Evolutionary conservation across 2,329 filamentous ascomycete genomes (phyloP).

Genomic region (Fusarium napiforme): DNA sequence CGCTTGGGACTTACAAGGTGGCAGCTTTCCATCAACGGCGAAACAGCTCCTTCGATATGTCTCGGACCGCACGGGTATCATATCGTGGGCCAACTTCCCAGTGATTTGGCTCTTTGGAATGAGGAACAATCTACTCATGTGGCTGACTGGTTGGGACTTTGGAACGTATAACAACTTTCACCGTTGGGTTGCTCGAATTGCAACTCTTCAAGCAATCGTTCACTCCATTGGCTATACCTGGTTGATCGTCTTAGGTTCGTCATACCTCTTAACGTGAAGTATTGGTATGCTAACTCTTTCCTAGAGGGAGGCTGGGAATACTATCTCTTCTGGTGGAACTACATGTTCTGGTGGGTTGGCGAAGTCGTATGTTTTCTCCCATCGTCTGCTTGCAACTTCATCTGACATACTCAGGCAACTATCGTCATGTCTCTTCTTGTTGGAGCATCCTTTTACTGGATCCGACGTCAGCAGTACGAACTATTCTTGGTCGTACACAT

Average conservation of each 20-base stretch:
- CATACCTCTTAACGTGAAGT: too few species aligned
- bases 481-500: constrained; percentile 63
- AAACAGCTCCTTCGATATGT: constrained; percentile 63
- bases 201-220: constrained; percentile 69
- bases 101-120: constrained; percentile 74
- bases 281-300: neutral
- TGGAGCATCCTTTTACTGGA: constrained; percentile 60
- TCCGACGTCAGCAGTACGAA: constrained; percentile 65
- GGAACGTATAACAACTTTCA: constrained; percentile 75
- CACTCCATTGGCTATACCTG: constrained; percentile 71
- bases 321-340: constrained; percentile 52
- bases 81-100: constrained; percentile 72
- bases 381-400: rapidly evolving
- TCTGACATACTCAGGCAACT: constrained; percentile 48
- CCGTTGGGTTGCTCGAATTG: constrained; percentile 71
- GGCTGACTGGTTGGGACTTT: constrained; percentile 76
- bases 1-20: too few species aligned
- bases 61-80: constrained; percentile 71
- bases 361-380: constrained; percentile 52
- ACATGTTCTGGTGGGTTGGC: constrained; percentile 63
- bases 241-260: constrained; percentile 53
- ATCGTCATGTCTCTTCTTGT: constrained; percentile 59
- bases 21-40: constrained; percentile 47
- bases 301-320: constrained; percentile 53
- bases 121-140: constrained; percentile 73